A percentile compares a stretch with the other conserved stretches of the same genome.
Evolutionary conservation across 768 basidiomycete genomes (phyloP).

Genomic region (Boletus tylopilopsis): DNA sequence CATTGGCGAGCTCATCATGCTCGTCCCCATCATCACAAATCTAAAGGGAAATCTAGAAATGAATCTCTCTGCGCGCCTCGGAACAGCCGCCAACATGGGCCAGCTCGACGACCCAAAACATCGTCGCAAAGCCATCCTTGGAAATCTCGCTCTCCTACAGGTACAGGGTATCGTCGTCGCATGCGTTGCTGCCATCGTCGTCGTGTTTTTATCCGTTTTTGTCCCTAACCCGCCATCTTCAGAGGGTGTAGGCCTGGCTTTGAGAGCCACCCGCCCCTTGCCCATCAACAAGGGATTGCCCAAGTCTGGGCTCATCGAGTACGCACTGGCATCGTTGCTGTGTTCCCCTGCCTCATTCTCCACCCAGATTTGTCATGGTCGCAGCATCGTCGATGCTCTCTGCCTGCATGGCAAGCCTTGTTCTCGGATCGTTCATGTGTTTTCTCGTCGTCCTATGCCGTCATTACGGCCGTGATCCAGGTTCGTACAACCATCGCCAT

Average conservation of each 20-base stretch:
- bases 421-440: slow-evolving; percentile 94
- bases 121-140: slow-evolving; percentile 65
- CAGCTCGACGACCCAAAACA: slow-evolving; percentile 71
- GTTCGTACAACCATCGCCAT: slow-evolving; percentile 35
- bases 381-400: slow-evolving; percentile 77
- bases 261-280: slow-evolving; percentile 22
- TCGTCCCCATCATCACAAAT: slow-evolving; percentile 91
- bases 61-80: slow-evolving; percentile 95
- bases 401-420: slow-evolving; percentile 67
- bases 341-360: slow-evolving; percentile 2
- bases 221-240: slow-evolving; percentile 38
- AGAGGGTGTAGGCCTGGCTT: not conserved
- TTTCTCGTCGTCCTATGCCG: slow-evolving; percentile 75
- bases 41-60: slow-evolving; percentile 99
- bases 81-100: slow-evolving; percentile 92
- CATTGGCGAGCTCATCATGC: slow-evolving; percentile 94
- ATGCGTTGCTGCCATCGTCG: slow-evolving; percentile 75
- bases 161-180: slow-evolving; percentile 92
- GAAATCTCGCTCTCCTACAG: slow-evolving; percentile 84
- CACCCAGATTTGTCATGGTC: slow-evolving; percentile 67
- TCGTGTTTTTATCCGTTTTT: slow-evolving; percentile 66
- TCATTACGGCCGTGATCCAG: slow-evolving; percentile 76
- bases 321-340: slow-evolving; percentile 8
- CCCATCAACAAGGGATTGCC: slow-evolving; percentile 28
- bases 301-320: slow-evolving; percentile 40